These are phyloP conservation scores for Geoglossum cookeanum DNA, from an alignment of 2,329 filamentous ascomycete species.

Conservation along the genomic window DNA sequence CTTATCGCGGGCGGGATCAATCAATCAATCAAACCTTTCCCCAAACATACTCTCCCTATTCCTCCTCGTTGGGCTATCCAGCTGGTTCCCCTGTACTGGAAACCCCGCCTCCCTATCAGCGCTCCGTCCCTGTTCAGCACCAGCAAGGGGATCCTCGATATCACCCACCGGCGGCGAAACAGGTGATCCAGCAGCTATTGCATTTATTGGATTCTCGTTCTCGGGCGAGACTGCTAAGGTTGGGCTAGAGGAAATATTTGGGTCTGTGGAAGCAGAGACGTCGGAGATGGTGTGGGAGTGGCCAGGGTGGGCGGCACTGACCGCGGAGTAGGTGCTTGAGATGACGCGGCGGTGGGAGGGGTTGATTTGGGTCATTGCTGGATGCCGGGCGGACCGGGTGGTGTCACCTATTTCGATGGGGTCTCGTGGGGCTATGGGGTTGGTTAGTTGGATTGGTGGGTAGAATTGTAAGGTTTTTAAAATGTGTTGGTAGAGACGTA, in stretches of 20 bases:
- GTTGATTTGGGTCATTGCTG: neutral
- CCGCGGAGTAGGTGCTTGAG: neutral
- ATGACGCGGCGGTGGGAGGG: neutral
- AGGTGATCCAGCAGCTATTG: neutral
- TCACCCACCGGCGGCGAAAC: neutral
- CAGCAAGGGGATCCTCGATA: neutral
- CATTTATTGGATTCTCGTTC: neutral
- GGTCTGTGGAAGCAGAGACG: neutral
- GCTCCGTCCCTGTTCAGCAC: neutral
- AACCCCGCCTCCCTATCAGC: neutral
- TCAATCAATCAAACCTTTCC: neutral
- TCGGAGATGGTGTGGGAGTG: neutral
- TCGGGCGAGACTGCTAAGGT: neutral
- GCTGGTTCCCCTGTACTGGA: neutral
- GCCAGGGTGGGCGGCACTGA: neutral
- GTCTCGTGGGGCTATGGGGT: neutral
- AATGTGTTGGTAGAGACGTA: neutral
- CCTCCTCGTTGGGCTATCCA: neutral
- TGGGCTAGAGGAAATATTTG: neutral
- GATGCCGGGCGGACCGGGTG: neutral
- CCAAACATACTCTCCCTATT: neutral
- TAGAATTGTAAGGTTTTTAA: neutral
- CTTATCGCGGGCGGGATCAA: too few relatives aligned
- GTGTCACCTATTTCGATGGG: neutral
- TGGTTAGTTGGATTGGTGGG: neutral